Conservation (phyloP, 176 grass and related monocot species). For the Thinopyrum elongatum region DNA sequence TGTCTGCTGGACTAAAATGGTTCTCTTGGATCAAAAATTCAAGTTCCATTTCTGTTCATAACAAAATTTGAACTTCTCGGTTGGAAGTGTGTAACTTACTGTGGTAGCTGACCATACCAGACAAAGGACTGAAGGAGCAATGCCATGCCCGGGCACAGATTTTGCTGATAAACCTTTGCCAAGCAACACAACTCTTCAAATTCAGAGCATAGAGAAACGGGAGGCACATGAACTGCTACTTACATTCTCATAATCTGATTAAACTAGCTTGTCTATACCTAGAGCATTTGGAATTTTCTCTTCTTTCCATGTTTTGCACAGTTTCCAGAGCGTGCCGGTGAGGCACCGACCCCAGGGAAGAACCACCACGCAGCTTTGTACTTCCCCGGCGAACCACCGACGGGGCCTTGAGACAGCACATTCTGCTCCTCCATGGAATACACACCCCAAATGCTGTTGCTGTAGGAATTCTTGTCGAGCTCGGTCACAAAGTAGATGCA, state of each 20-base stretch:
- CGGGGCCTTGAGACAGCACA: not conserved
- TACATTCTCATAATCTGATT: not conserved
- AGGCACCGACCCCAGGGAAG: not conserved
- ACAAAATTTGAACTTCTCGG: not conserved
- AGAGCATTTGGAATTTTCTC: not conserved
- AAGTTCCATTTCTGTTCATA: not conserved
- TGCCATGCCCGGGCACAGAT: too few relatives aligned
- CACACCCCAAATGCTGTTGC: not conserved
- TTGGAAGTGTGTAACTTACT: too few relatives aligned
- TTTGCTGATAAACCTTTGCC: too few relatives aligned
- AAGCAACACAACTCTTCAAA: too few relatives aligned
- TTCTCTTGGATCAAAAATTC: slow-evolving; percentile 27
- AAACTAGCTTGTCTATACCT: not conserved
- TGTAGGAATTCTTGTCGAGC: not conserved
- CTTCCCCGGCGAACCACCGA: not conserved
- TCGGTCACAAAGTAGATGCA: not conserved
- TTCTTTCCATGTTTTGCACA: not conserved
- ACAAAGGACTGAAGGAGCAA: not conserved
- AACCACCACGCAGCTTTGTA: not conserved
- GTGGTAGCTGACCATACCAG: too few relatives aligned
- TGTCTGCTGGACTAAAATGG: slow-evolving; percentile 27
- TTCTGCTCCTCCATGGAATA: not conserved
- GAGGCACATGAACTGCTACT: too few relatives aligned
- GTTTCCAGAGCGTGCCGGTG: too few relatives aligned
- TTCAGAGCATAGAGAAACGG: too few relatives aligned